Evolutionary conservation across 208 protist genomes (phyloP).

Genomic region (Trypanosoma lewisi): DNA sequence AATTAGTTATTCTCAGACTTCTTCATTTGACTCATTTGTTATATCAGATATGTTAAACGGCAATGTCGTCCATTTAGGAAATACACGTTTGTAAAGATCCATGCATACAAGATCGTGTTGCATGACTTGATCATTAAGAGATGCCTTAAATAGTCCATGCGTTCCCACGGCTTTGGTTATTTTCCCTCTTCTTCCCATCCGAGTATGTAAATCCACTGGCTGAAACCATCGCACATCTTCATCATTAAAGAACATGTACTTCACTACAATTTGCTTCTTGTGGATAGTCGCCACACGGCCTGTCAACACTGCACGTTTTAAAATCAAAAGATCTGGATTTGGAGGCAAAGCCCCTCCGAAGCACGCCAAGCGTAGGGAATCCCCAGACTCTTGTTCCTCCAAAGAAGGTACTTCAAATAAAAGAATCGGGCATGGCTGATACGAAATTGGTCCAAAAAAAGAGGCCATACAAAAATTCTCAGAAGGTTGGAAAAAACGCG

Average conservation of each 20-base stretch:
- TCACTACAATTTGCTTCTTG: slow-evolving; percentile 93
- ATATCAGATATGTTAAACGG: slow-evolving; percentile 73
- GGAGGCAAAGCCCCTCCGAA: slow-evolving; percentile 77
- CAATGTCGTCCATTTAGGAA: slow-evolving; percentile 90
- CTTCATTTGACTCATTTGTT: slow-evolving; percentile 32
- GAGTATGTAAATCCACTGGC: slow-evolving; percentile 96
- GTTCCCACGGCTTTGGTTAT: slow-evolving; percentile 96
- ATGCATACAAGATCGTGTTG: slow-evolving; percentile 97
- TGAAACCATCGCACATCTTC: slow-evolving; percentile 98
- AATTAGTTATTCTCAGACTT: slow-evolving; percentile 32
- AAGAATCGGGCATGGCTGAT: slow-evolving; percentile 82
- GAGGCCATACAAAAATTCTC: slow-evolving; percentile 82
- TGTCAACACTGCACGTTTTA: slow-evolving; percentile 76
- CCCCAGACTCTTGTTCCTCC: slow-evolving; percentile 74
- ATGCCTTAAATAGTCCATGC: slow-evolving; percentile 96
- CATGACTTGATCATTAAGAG: slow-evolving; percentile 93
- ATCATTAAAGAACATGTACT: slow-evolving; percentile 95
- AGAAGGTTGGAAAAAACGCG: slow-evolving; percentile 78
- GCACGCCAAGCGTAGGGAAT: slow-evolving; percentile 66
- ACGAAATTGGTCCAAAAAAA: slow-evolving; percentile 87
- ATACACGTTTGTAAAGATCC: slow-evolving; percentile 97
- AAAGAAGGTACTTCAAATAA: slow-evolving; percentile 85
- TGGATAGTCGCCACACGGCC: slow-evolving; percentile 87
- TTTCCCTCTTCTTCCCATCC: slow-evolving; percentile 91
- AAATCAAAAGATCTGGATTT: slow-evolving; percentile 78